Conservation (phyloP, 2,329 filamentous ascomycete species). For the Nemania serpens region DNA sequence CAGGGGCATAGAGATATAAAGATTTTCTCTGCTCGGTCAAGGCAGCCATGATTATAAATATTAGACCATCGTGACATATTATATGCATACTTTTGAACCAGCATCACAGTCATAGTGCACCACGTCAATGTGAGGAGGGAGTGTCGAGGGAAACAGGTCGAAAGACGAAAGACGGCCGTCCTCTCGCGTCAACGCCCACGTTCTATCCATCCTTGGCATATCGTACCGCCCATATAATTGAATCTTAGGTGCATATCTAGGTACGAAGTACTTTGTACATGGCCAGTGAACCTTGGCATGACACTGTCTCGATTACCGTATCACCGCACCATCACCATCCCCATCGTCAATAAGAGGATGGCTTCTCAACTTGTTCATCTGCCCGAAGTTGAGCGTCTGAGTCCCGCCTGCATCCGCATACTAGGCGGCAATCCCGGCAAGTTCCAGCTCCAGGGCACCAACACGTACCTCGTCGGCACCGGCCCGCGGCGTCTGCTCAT, state of each 20-base stretch:
- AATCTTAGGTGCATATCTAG: too few relatives aligned
- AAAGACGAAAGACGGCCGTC: constrained; percentile 4
- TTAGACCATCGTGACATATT: too few relatives aligned
- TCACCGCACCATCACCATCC: constrained; percentile 13
- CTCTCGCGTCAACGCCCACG: constrained; percentile 16
- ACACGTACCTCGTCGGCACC: constrained; percentile 89
- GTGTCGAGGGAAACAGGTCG: not conserved
- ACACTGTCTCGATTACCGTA: constrained; percentile 21
- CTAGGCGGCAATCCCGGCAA: constrained; percentile 91
- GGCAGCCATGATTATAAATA: not conserved
- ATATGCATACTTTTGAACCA: too few relatives aligned
- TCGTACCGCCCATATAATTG: too few relatives aligned
- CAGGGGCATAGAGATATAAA: too few relatives aligned
- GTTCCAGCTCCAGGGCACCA: constrained; percentile 77
- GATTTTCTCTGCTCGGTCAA: not conserved
- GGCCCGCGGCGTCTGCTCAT: constrained; percentile 77
- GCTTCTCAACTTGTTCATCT: constrained; percentile 66
- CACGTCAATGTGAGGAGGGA: not conserved
- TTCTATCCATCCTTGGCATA: too few relatives aligned
- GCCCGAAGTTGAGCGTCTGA: constrained; percentile 76
- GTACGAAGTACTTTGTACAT: not conserved
- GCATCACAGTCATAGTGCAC: not conserved
- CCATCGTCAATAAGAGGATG: constrained; percentile 52
- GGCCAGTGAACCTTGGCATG: constrained; percentile 28
- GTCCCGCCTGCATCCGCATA: constrained; percentile 78